Percentiles rank a stretch among this genome's conserved stretches.
phyloP scores from a whole-genome alignment of 768 basidiomycete genomes.

The Phaeotremella skinneri region DNA sequence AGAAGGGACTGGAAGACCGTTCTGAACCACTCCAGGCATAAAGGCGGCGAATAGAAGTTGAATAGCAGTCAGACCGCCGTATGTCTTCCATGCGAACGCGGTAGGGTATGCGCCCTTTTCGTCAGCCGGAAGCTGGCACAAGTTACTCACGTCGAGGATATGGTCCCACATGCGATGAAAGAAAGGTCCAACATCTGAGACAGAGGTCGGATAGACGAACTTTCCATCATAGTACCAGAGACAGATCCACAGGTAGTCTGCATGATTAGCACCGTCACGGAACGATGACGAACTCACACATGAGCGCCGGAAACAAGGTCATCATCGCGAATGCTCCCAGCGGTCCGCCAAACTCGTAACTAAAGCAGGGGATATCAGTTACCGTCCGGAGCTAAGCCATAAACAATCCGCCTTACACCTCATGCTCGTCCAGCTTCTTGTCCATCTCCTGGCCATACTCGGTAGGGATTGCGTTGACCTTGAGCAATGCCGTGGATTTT shows the following conservation, averaged over 20 bases:
- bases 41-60: conserved; percentile 87
- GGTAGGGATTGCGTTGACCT: conserved; percentile 51
- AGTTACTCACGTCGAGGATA: conserved; percentile 63
- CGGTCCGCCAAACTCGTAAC: conserved; percentile 96
- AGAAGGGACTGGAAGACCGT: conserved; percentile 86
- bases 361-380: conserved; percentile 52
- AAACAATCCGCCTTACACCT: conserved; percentile 54
- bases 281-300: conserved; percentile 58
- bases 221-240: conserved; percentile 92
- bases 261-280: conserved; percentile 4
- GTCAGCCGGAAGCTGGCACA: conserved; percentile 1
- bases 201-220: conserved; percentile 66
- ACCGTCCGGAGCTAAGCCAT: no score
- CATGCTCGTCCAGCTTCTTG: conserved; percentile 69
- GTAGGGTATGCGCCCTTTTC: conserved; percentile 86
- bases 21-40: conserved; percentile 84
- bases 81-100: conserved; percentile 81
- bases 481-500: conserved; percentile 26
- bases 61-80: conserved; percentile 79
- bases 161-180: conserved; percentile 80
- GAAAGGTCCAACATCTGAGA: conserved; percentile 74
- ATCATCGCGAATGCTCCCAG: conserved; percentile 89
- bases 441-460: conserved; percentile 74
- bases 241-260: conserved; percentile 92
- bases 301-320: conserved; percentile 85